phyloP scores from a whole-genome alignment of 129 eudicot species.

The Chrysanthemum seticuspe region DNA sequence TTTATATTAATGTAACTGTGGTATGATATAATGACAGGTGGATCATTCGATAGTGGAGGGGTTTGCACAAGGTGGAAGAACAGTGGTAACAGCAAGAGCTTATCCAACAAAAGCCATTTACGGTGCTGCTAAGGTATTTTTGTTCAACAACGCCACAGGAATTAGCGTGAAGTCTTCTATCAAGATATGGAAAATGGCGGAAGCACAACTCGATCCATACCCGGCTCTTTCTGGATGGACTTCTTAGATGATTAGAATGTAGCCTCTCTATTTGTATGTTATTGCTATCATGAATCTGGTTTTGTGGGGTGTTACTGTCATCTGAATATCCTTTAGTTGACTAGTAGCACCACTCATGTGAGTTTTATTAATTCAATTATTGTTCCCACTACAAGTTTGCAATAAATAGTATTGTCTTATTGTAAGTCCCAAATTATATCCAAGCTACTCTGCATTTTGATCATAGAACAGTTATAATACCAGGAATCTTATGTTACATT shows the following conservation, averaged over 20 bases:
- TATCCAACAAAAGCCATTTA: constrained; percentile 79
- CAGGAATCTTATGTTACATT: neutral
- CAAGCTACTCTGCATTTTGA: constrained; percentile 1
- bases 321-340: neutral
- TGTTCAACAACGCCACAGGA: constrained; percentile 87
- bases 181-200: constrained; percentile 67
- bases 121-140: constrained; percentile 57
- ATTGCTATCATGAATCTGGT: neutral
- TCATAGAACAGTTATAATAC: neutral
- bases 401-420: neutral
- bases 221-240: constrained; percentile 35
- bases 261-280: constrained; percentile 1
- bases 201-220: constrained; percentile 52
- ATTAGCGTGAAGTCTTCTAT: constrained; percentile 61
- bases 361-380: constrained; percentile 25
- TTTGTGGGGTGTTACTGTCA: constrained; percentile 1
- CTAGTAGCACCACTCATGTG: constrained; percentile 3
- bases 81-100: constrained; percentile 70
- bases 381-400: constrained; percentile 2
- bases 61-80: constrained; percentile 88
- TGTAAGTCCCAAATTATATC: neutral
- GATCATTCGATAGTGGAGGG: constrained; percentile 92
- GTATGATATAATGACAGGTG: constrained; percentile 41
- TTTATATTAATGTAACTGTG: neutral
- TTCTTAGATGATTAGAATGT: neutral